Evolutionary conservation across 176 grass and related monocot genomes (phyloP).

Genomic region (Eragrostis nindensis): DNA sequence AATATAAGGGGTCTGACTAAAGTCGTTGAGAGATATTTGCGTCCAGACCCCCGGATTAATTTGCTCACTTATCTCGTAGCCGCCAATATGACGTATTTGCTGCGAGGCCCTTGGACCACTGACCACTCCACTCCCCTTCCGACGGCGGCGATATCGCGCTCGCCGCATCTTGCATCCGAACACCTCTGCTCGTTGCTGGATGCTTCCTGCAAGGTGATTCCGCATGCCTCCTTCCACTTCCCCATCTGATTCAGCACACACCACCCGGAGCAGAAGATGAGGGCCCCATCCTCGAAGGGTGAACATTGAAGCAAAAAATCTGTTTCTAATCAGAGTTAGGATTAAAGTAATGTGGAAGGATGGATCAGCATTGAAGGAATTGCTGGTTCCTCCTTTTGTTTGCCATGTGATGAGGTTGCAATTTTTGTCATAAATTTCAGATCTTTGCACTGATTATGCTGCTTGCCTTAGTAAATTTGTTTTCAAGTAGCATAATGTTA

Average conservation of each 20-base stretch:
- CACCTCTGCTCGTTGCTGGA: not conserved
- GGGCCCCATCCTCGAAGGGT: not conserved
- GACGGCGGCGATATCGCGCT: not conserved
- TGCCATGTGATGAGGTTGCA: not conserved
- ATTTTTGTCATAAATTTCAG: not conserved
- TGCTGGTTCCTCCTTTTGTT: not conserved
- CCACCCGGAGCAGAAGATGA: too few species aligned
- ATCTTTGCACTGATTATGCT: not conserved
- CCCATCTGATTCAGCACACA: not conserved
- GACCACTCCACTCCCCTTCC: too few species aligned
- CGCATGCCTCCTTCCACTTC: not conserved
- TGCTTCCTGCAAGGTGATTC: not conserved
- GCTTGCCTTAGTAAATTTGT: not conserved
- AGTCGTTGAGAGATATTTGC: too few species aligned
- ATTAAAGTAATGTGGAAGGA: not conserved
- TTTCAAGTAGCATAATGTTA: not conserved
- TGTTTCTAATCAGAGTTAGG: not conserved
- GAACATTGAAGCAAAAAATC: not conserved
- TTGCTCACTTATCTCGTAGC: too few species aligned
- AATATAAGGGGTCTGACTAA: too few species aligned
- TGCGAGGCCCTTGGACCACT: not conserved
- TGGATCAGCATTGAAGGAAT: too few species aligned
- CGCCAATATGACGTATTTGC: not conserved
- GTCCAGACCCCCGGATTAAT: too few species aligned
- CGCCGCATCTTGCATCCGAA: not conserved